Conservation (phyloP, 495 filamentous ascomycete genomes). For the Podospora pseudoanserina region DNA sequence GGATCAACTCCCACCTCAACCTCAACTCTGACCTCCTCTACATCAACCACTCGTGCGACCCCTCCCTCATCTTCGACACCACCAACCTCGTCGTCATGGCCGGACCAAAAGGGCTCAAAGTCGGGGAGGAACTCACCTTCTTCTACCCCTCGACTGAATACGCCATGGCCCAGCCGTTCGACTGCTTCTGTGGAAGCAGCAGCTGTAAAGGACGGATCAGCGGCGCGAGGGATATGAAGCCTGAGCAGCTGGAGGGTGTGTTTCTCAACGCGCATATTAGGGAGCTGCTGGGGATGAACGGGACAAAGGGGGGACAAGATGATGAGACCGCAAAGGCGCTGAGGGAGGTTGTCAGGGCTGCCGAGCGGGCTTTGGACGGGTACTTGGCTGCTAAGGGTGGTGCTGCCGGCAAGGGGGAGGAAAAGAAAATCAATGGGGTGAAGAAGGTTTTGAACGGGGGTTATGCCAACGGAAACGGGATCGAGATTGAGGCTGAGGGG, state of each 20-base stretch:
- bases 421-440: not conserved
- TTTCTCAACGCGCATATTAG: slow-evolving; percentile 57
- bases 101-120: slow-evolving; percentile 51
- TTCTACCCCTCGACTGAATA: slow-evolving; percentile 79
- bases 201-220: slow-evolving; percentile 50
- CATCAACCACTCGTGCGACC: slow-evolving; percentile 72
- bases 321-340: slow-evolving; percentile 33
- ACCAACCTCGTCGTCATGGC: slow-evolving; percentile 58
- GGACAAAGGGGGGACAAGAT: not conserved
- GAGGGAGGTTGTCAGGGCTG: slow-evolving; percentile 36
- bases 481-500: slow-evolving; percentile 16
- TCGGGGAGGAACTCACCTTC: slow-evolving; percentile 67
- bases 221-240: slow-evolving; percentile 53
- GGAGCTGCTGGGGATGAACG: slow-evolving; percentile 43
- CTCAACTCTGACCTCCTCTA: slow-evolving; percentile 72
- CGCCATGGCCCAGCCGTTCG: slow-evolving; percentile 70
- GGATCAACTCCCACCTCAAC: slow-evolving; percentile 60
- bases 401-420: too few relatives aligned
- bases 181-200: slow-evolving; percentile 57
- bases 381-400: slow-evolving; percentile 26
- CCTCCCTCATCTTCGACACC: slow-evolving; percentile 69
- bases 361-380: slow-evolving; percentile 31
- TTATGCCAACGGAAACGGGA: not conserved
- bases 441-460: not conserved
- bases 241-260: slow-evolving; percentile 41